These are phyloP conservation scores for Metarhizium brunneum DNA, from an alignment of 2,329 filamentous ascomycete species.

Conservation along the genomic window DNA sequence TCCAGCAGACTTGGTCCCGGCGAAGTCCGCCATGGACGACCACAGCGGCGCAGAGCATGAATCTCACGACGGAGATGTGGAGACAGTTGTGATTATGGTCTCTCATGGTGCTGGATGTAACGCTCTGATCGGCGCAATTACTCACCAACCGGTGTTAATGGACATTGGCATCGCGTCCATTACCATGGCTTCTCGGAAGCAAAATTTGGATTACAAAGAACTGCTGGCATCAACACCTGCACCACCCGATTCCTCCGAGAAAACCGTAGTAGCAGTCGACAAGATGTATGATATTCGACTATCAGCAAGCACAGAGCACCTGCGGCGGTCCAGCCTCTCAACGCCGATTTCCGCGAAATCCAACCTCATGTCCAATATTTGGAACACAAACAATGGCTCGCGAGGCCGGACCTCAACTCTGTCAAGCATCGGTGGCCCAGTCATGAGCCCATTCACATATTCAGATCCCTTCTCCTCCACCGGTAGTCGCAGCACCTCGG, in stretches of 20 bases:
- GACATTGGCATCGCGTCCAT: constrained; percentile 86
- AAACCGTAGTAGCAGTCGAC: constrained; percentile 35
- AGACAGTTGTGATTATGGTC: constrained; percentile 77
- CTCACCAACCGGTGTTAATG: constrained; percentile 81
- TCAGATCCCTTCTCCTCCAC: constrained; percentile 31
- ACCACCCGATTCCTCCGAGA: constrained; percentile 12
- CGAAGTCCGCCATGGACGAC: constrained; percentile 21
- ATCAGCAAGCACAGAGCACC: constrained; percentile 66
- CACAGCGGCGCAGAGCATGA: constrained; percentile 20
- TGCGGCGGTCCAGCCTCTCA: constrained; percentile 34
- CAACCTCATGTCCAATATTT: constrained; percentile 22
- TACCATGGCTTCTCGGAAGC: constrained; percentile 70
- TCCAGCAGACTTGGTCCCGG: constrained; percentile 38
- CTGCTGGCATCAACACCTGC: constrained; percentile 19
- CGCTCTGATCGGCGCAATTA: constrained; percentile 84
- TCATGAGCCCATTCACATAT: constrained; percentile 29
- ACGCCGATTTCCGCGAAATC: constrained; percentile 25
- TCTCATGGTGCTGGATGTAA: constrained; percentile 96
- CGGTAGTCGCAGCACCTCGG: constrained; percentile 35
- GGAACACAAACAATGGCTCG: constrained; percentile 12
- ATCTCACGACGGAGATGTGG: constrained; percentile 51
- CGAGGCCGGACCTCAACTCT: constrained; percentile 28
- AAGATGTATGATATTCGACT: constrained; percentile 65
- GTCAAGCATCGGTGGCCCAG: constrained; percentile 10
- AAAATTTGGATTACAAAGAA: constrained; percentile 28